Evolutionary conservation across 2,329 filamentous ascomycete species (phyloP).

Genomic region (Phialophora tarda): DNA sequence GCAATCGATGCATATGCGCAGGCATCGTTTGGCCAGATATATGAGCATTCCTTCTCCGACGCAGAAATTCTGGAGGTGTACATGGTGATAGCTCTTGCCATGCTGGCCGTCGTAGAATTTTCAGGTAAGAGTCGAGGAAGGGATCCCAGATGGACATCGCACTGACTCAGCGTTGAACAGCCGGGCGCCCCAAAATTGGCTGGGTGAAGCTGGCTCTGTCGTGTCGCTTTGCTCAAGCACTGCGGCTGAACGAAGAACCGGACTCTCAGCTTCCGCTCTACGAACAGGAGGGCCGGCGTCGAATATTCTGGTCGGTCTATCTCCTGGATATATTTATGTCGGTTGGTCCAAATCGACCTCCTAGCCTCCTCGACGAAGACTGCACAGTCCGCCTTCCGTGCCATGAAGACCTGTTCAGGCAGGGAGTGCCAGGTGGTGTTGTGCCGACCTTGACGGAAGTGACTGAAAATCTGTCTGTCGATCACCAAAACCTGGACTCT

Average conservation of each 20-base stretch:
- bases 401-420: constrained; percentile 25
- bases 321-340: constrained; percentile 87
- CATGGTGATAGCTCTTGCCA: constrained; percentile 47
- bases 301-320: constrained; percentile 96
- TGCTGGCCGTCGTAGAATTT: constrained; percentile 49
- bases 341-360: constrained; percentile 86
- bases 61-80: constrained; percentile 42
- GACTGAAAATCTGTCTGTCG: constrained; percentile 6
- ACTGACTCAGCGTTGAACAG: background rate
- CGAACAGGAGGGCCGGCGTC: constrained; percentile 82
- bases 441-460: constrained; percentile 24
- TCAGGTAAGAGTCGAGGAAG: constrained; percentile 42
- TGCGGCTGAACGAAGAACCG: constrained; percentile 44
- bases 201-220: constrained; percentile 49
- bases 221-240: constrained; percentile 67
- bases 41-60: constrained; percentile 44
- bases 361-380: constrained; percentile 73
- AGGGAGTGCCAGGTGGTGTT: constrained; percentile 2
- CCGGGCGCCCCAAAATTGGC: constrained; percentile 14
- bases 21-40: constrained; percentile 45
- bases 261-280: constrained; percentile 53
- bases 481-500: constrained; percentile 13
- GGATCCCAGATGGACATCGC: background rate
- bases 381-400: constrained; percentile 36
- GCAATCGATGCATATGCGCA: constrained; percentile 40